These are phyloP conservation scores for Leccinum proximum DNA, from an alignment of 1,284 basidiomycete genomes.

Conservation along the genomic window DNA sequence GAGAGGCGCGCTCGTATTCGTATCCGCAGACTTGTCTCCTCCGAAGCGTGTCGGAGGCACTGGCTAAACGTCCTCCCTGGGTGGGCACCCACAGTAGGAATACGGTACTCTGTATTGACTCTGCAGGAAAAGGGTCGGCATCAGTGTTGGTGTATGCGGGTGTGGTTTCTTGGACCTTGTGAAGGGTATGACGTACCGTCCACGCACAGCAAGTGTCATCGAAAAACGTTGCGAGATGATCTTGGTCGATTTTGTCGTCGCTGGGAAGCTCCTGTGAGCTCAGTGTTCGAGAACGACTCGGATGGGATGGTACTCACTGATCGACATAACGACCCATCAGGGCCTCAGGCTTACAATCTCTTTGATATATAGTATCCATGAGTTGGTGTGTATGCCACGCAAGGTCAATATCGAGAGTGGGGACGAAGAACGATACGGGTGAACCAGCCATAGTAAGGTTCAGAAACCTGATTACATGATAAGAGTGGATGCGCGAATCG, in stretches of 20 bases:
- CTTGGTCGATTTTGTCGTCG: slow-evolving; percentile 45
- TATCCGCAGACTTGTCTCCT: background rate
- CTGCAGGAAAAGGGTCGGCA: slow-evolving; percentile 14
- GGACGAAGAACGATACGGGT: slow-evolving; percentile 38
- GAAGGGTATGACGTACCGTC: slow-evolving; percentile 27
- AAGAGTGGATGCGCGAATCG: background rate
- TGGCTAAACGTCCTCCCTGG: slow-evolving; percentile 41
- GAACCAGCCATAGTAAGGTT: slow-evolving; percentile 35
- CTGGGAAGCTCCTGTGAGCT: slow-evolving; percentile 21
- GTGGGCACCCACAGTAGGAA: slow-evolving; percentile 45
- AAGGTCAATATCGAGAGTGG: slow-evolving; percentile 45
- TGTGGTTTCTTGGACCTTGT: background rate
- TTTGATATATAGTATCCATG: slow-evolving; percentile 28
- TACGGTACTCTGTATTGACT: slow-evolving; percentile 41
- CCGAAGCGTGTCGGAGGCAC: slow-evolving; percentile 20
- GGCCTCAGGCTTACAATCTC: slow-evolving; percentile 24
- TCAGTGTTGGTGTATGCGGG: background rate
- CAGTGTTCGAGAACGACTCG: background rate
- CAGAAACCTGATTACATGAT: slow-evolving; percentile 32
- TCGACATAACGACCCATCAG: slow-evolving; percentile 37
- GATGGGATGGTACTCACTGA: slow-evolving; percentile 29
- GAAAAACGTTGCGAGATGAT: slow-evolving; percentile 39
- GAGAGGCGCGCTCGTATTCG: slow-evolving; percentile 9
- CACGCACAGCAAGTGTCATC: slow-evolving; percentile 44
- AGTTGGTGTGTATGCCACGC: slow-evolving; percentile 47